Conservation (phyloP, 352 stramenopile species). For the Globisporangium megalacanthum region DNA sequence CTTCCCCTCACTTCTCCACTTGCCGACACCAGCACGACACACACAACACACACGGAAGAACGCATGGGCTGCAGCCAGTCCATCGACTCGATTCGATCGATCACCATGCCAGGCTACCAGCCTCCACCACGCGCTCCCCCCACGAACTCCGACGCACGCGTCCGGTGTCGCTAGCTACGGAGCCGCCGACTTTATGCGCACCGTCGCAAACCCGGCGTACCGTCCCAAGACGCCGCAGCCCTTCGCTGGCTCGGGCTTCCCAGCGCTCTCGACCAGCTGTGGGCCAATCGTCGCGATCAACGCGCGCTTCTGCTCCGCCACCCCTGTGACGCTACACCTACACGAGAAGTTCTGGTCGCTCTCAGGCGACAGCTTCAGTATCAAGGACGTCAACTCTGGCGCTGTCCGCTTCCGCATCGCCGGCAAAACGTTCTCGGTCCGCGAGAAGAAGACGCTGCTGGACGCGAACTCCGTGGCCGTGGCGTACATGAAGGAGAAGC, state of each 20-base stretch:
- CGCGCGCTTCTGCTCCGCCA: slow-evolving; percentile 11
- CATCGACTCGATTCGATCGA: slow-evolving; percentile 1
- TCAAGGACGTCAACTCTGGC: slow-evolving; percentile 16
- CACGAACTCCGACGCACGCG: background rate
- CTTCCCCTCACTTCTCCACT: background rate
- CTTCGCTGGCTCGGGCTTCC: no score
- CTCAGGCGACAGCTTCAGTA: slow-evolving; percentile 23
- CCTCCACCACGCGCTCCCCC: background rate
- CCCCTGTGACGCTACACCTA: slow-evolving; percentile 19
- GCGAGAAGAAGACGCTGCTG: slow-evolving; percentile 21
- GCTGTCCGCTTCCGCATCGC: slow-evolving; percentile 19
- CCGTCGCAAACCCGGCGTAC: background rate
- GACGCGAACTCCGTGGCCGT: slow-evolving; percentile 16
- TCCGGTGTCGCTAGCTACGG: background rate
- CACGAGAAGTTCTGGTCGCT: slow-evolving; percentile 17
- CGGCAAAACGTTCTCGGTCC: slow-evolving; percentile 12
- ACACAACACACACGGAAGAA: background rate
- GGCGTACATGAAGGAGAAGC: slow-evolving; percentile 17
- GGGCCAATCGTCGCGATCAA: slow-evolving; percentile 4
- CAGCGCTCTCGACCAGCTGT: background rate
- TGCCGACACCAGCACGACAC: background rate
- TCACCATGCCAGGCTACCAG: background rate
- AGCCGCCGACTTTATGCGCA: background rate
- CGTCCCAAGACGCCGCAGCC: background rate
- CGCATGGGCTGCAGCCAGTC: slow-evolving; percentile 2